Conservation (phyloP, 495 filamentous ascomycete species). For the Trichoderma orchidacearum region DNA sequence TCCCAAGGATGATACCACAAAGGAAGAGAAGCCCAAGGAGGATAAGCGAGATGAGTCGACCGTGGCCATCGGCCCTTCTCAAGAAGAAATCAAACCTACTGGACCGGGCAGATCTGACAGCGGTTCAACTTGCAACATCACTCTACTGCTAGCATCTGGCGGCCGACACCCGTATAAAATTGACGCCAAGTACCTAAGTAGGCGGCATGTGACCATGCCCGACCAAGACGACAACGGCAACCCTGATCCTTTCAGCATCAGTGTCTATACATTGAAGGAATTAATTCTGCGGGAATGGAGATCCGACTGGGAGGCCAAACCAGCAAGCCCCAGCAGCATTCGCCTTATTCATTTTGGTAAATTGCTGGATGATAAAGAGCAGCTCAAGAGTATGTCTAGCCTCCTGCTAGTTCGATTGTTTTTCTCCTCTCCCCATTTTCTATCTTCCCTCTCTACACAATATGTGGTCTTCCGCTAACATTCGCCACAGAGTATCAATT, state of each 20-base stretch:
- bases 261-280: slow-evolving; percentile 83
- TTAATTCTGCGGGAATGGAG: slow-evolving; percentile 84
- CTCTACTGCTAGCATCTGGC: slow-evolving; percentile 65
- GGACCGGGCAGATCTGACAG: neutral
- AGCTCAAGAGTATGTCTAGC: slow-evolving; percentile 36
- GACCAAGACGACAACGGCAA: slow-evolving; percentile 35
- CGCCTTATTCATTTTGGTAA: slow-evolving; percentile 81
- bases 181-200: slow-evolving; percentile 70
- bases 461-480: slow-evolving; percentile 2
- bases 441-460: neutral
- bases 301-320: slow-evolving; percentile 77
- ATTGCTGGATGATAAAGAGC: slow-evolving; percentile 72
- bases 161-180: slow-evolving; percentile 78
- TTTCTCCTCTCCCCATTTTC: neutral
- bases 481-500: slow-evolving; percentile 59
- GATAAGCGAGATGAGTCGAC: neutral
- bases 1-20: neutral
- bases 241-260: slow-evolving; percentile 75
- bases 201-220: slow-evolving; percentile 61
- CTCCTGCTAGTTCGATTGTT: neutral
- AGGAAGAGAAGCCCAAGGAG: neutral
- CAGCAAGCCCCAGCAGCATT: slow-evolving; percentile 71
- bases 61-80: neutral
- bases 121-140: slow-evolving; percentile 35
- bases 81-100: neutral